Base-by-base conservation (phyloP, 1,284 basidiomycete species). In the Fomitiporia mediterranea region DNA sequence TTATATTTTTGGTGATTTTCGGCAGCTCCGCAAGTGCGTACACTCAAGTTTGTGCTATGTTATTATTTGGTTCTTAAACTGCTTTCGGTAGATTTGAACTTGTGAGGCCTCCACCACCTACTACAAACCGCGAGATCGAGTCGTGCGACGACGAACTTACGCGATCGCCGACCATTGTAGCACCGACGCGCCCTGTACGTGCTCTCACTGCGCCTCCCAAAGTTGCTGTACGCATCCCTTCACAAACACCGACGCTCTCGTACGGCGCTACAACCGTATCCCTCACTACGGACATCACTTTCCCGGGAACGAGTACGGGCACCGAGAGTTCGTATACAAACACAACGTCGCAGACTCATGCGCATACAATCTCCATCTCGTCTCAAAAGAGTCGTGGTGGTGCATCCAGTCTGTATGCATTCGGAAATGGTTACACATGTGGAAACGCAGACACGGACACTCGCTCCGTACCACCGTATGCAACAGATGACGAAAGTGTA, bases 1-100 rank as follows among this genome's bases (percentile, higher is more conserved):
- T 11, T 91, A 89, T 66, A 65, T 91, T 23, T 89, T 90, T 64
- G 88, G 88, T n/a, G 88, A 91, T 68, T 72, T 89, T 28, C 76
- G 88, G 7, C 89, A 91, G 64, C 75, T 91, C 15, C 80, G 85
- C 30, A 63, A 84, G 82, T 53, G 30, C 17, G 30, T 53, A n/a
- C n/a, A n/a, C n/a, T n/a, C n/a, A n/a, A n/a, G n/a, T 23, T 21
- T 27, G 15, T 15, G 17, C 8, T 53, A n/a, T 46, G 17, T 44
- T 1, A 21, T 28, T 25, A n/a, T 8, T 7, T n/a, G 17, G 17
- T n/a, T 39, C 17, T 52, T 52, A 8, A 39, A 27, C 4, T 2
- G n/a, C 27, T 52, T 11, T 27, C 8, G 11, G 42, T 34, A 53
- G 52, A 60, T 89, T 89, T 64, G 88, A 91, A 66, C 79, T 91